Conservation (phyloP, 2,329 filamentous ascomycete species). For the Alternaria solani region DNA sequence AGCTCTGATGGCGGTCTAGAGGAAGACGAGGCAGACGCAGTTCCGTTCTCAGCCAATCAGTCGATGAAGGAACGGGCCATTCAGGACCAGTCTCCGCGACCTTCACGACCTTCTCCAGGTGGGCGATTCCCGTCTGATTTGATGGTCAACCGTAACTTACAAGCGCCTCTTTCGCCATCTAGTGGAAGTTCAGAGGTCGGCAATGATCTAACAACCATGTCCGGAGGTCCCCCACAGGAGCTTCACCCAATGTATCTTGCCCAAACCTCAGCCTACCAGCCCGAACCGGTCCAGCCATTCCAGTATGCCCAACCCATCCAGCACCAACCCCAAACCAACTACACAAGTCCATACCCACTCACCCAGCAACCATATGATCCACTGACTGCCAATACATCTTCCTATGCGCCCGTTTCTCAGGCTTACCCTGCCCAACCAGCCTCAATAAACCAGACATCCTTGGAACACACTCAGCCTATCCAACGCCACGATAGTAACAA, state of each 20-base stretch:
- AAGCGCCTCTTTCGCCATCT: constrained; percentile 79
- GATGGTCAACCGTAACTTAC: constrained; percentile 84
- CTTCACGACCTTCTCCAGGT: constrained; percentile 84
- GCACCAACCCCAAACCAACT: constrained; percentile 23
- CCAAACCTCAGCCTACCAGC: constrained; percentile 30
- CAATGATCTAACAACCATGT: constrained; percentile 67
- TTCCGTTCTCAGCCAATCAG: constrained; percentile 70
- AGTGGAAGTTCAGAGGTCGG: constrained; percentile 78
- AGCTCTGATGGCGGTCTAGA: constrained; percentile 51
- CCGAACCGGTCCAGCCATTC: constrained; percentile 21
- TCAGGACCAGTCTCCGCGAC: constrained; percentile 49
- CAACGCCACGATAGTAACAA: constrained; percentile 52
- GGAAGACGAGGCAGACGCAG: constrained; percentile 68
- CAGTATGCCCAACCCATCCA: constrained; percentile 16
- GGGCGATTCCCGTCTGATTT: constrained; percentile 97
- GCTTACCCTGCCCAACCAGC: constrained; percentile 8
- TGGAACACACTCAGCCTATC: constrained; percentile 11
- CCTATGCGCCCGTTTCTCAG: constrained; percentile 8
- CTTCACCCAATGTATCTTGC: constrained; percentile 33
- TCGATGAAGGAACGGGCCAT: constrained; percentile 49
- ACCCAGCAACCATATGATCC: constrained; percentile 22
- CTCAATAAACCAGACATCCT: constrained; percentile 1
- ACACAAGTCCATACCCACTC: constrained; percentile 27
- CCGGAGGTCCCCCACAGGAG: constrained; percentile 61
- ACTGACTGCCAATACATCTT: neutral